phyloP scores from a whole-genome alignment of 2,329 filamentous ascomycete species.

The Colletotrichum cuscutae region DNA sequence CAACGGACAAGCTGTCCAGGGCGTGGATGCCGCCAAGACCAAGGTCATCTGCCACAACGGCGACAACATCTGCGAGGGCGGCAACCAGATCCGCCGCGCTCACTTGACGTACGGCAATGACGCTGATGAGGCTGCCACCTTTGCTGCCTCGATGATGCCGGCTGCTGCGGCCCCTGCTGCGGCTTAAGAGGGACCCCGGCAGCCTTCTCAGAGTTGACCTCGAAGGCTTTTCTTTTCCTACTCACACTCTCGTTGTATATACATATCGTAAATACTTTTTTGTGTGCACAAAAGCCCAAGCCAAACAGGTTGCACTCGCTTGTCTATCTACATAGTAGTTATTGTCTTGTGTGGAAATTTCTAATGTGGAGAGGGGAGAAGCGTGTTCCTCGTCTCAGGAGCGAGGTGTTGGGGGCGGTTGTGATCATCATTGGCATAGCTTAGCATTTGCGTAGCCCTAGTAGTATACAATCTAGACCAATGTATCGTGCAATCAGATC shows the following conservation, averaged over 20 bases:
- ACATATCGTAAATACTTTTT: background rate
- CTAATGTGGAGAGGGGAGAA: background rate
- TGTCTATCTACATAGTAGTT: background rate
- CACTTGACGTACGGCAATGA: slow-evolving; percentile 44
- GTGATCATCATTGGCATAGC: slow-evolving; percentile 20
- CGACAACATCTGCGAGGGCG: slow-evolving; percentile 45
- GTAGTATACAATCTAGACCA: slow-evolving; percentile 15
- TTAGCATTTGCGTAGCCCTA: slow-evolving; percentile 24
- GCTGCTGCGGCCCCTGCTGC: background rate
- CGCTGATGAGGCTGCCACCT: slow-evolving; percentile 40
- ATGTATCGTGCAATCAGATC: background rate
- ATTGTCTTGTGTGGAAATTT: background rate
- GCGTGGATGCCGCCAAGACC: slow-evolving; percentile 16
- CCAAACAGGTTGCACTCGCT: background rate
- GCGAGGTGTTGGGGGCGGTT: background rate
- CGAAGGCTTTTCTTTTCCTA: slow-evolving; percentile 1
- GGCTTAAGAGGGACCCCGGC: background rate
- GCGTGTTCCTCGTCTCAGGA: background rate
- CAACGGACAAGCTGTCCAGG: slow-evolving; percentile 28
- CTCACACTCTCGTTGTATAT: background rate
- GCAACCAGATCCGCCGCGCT: slow-evolving; percentile 39
- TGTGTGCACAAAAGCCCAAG: background rate
- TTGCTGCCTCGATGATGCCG: slow-evolving; percentile 27
- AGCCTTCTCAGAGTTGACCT: slow-evolving; percentile 28
- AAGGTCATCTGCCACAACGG: slow-evolving; percentile 45